These are phyloP conservation scores for Odontarrhena argentea DNA, from an alignment of 345 rosid species.

Conservation along the genomic window DNA sequence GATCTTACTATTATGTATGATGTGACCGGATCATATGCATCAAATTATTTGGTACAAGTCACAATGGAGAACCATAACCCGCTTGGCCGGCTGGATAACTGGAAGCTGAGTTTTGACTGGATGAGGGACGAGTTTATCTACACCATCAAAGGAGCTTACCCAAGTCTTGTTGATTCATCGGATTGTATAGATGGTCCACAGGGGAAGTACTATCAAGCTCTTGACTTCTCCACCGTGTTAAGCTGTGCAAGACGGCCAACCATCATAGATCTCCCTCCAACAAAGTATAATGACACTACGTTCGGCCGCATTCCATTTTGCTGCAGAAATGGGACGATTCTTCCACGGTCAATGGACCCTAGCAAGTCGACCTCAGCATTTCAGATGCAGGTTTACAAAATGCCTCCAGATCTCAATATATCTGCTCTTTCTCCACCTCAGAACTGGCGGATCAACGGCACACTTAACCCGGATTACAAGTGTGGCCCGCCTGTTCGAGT, in stretches of 20 bases:
- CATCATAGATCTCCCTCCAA: constrained; percentile 81
- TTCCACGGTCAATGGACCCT: constrained; percentile 79
- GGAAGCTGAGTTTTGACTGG: constrained; percentile 97
- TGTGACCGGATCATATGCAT: constrained; percentile 64
- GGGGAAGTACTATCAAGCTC: constrained; percentile 52
- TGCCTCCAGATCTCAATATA: constrained; percentile 85
- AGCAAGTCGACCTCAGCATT: constrained; percentile 79
- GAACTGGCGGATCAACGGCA: constrained; percentile 82
- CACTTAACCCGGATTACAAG: constrained; percentile 69
- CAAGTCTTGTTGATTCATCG: constrained; percentile 67
- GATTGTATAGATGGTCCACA: constrained; percentile 76
- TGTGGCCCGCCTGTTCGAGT: constrained; percentile 86
- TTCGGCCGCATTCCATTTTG: constrained; percentile 70
- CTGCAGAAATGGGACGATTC: constrained; percentile 84
- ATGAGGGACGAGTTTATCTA: constrained; percentile 78
- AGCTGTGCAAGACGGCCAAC: constrained; percentile 92
- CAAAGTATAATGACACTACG: constrained; percentile 68
- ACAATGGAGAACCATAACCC: constrained; percentile 72
- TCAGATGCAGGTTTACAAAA: constrained; percentile 86
- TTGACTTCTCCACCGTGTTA: constrained; percentile 76
- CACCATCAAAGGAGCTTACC: constrained; percentile 89
- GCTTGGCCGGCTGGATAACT: constrained; percentile 85
- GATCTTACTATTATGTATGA: constrained; percentile 93
- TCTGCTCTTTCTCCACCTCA: constrained; percentile 73
- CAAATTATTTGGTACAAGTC: constrained; percentile 76